Conservation (phyloP, 192 early-diverging fungal species). For the Paraglomus occultum region DNA sequence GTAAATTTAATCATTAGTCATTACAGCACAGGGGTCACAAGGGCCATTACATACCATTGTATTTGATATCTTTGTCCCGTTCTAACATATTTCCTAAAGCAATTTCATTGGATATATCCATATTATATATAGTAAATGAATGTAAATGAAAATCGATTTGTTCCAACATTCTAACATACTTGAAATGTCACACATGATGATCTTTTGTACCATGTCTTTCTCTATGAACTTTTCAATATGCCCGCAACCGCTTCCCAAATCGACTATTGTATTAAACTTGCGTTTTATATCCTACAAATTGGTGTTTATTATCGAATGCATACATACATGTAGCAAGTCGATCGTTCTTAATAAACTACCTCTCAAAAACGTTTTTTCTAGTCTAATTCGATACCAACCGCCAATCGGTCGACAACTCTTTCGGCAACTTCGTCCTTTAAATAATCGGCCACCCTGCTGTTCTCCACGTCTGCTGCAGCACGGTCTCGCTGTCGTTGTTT, state of each 20-base stretch:
- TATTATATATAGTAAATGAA: too few relatives aligned
- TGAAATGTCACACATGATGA: slow-evolving; percentile 89
- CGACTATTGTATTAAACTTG: slow-evolving; percentile 79
- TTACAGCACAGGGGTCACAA: neutral
- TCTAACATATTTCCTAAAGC: slow-evolving; percentile 45
- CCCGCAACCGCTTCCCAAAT: slow-evolving; percentile 86
- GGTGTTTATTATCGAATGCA: neutral
- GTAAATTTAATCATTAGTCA: neutral
- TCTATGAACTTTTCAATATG: slow-evolving; percentile 84
- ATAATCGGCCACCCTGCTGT: slow-evolving; percentile 81
- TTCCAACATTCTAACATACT: slow-evolving; percentile 37
- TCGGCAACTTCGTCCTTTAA: slow-evolving; percentile 88
- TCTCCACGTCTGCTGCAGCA: slow-evolving; percentile 52
- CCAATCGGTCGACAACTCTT: slow-evolving; percentile 80
- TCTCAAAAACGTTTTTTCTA: slow-evolving; percentile 2
- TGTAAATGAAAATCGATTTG: slow-evolving; percentile 3
- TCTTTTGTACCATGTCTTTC: slow-evolving; percentile 73
- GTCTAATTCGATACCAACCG: slow-evolving; percentile 57
- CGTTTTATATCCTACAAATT: slow-evolving; percentile 82
- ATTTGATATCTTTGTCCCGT: slow-evolving; percentile 53
- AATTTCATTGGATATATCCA: neutral
- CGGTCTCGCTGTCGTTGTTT: slow-evolving; percentile 81
- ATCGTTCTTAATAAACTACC: neutral
- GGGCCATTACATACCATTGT: slow-evolving; percentile 37
- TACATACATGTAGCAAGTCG: neutral